Percentiles rank a stretch among this genome's conserved stretches.
phyloP scores from a whole-genome alignment of 148 eudicot genomes.

The Simmondsia chinensis region DNA sequence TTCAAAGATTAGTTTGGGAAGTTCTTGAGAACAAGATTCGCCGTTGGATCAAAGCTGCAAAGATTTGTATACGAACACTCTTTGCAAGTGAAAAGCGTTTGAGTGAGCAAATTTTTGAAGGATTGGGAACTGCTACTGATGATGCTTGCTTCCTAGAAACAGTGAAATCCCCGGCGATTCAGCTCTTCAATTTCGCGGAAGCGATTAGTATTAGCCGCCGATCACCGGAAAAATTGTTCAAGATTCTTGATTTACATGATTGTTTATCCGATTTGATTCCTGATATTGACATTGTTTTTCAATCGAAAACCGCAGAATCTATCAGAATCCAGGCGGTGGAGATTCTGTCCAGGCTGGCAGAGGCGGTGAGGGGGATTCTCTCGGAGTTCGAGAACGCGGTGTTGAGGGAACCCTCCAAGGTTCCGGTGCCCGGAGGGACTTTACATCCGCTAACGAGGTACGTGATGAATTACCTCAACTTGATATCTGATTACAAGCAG shows the following conservation, averaged over 20 bases:
- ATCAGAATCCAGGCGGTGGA: constrained; percentile 69
- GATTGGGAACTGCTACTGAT: constrained; percentile 14
- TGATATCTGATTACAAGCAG: constrained; percentile 81
- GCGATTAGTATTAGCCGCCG: constrained; percentile 62
- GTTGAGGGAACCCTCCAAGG: constrained; percentile 66
- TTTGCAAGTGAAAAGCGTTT: constrained; percentile 63
- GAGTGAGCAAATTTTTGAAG: constrained; percentile 51
- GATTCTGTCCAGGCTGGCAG: constrained; percentile 65
- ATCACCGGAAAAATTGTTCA: constrained; percentile 83
- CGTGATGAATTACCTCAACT: constrained; percentile 88
- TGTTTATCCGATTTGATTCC: constrained; percentile 60
- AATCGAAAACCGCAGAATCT: constrained; percentile 46
- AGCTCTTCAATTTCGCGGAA: constrained; percentile 63
- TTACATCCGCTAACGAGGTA: constrained; percentile 90
- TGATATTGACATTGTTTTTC: constrained; percentile 61
- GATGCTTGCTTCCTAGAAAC: constrained; percentile 69
- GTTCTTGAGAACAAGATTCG: constrained; percentile 58
- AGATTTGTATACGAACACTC: constrained; percentile 48
- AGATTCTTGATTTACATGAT: constrained; percentile 74
- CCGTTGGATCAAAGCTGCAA: constrained; percentile 69
- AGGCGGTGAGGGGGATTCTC: constrained; percentile 79
- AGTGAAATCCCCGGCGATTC: constrained; percentile 57
- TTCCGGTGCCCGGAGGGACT: constrained; percentile 84
- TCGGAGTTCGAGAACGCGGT: constrained; percentile 88
- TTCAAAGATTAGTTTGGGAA: constrained; percentile 54